Percentiles rank a stretch among this genome's conserved stretches.
Evolutionary conservation across 331 rosid genomes (phyloP).

Genomic region (Pyrus hybrid): DNA sequence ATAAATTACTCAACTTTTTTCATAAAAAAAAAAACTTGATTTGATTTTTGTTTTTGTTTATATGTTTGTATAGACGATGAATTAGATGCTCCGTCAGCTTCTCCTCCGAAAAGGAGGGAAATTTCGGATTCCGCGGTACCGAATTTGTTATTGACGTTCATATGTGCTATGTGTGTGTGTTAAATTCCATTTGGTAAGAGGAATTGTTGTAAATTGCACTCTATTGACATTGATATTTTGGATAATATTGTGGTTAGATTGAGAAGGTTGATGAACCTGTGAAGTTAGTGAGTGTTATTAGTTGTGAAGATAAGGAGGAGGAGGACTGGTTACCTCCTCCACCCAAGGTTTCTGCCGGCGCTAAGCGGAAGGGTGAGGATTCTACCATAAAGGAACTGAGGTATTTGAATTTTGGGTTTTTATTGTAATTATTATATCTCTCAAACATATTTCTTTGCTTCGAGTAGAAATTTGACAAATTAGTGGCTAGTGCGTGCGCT

Average conservation of each 20-base stretch:
- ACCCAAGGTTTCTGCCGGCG: constrained; percentile 40
- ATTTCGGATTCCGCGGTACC: constrained; percentile 17
- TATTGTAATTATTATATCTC: background rate
- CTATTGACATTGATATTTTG: background rate
- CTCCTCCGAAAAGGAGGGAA: constrained; percentile 38
- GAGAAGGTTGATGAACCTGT: constrained; percentile 16
- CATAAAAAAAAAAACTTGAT: background rate
- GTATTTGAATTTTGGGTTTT: constrained; percentile 17
- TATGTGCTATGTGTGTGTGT: background rate
- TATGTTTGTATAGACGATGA: constrained; percentile 40
- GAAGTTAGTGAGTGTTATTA: constrained; percentile 21
- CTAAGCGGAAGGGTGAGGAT: constrained; percentile 31
- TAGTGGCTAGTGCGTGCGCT: background rate
- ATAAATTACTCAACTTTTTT: background rate
- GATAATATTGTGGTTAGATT: constrained; percentile 28
- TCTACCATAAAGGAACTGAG: constrained; percentile 65
- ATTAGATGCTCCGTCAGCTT: constrained; percentile 17
- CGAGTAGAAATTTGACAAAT: background rate
- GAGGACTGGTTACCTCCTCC: constrained; percentile 93
- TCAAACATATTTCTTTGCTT: background rate
- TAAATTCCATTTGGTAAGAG: background rate
- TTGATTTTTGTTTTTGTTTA: background rate
- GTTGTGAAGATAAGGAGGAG: constrained; percentile 47
- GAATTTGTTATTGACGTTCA: background rate
- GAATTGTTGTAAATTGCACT: background rate